Percentiles rank a stretch among this genome's conserved stretches.
These are phyloP conservation scores for Amaranthus tricolor DNA, from an alignment of 179 eudicot genomes.

Conservation along the genomic window DNA sequence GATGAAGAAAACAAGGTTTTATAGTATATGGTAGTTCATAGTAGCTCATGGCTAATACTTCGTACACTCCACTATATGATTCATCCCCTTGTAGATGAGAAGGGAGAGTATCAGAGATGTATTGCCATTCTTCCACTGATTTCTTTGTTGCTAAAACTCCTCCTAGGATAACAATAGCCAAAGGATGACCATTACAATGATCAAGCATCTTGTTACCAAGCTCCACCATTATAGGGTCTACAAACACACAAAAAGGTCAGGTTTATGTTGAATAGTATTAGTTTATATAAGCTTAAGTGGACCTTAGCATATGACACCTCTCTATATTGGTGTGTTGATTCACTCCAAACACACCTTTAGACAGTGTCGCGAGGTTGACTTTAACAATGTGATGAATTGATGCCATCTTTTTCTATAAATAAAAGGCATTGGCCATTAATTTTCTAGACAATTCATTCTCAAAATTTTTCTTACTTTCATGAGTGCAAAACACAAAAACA, in stretches of 20 bases:
- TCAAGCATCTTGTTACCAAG: conserved; percentile 34
- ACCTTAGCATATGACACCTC: neutral
- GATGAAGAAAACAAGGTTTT: conserved; percentile 40
- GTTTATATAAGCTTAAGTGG: neutral
- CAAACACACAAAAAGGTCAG: neutral
- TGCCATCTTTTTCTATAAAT: no score
- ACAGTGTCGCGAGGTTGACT: no score
- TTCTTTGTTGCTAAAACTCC: conserved; percentile 36
- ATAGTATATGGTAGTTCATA: conserved; percentile 30
- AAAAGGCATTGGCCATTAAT: no score
- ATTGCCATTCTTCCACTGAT: conserved; percentile 33
- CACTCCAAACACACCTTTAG: no score
- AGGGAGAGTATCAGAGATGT: conserved; percentile 24
- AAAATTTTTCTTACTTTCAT: no score
- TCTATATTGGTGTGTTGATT: no score
- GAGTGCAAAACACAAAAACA: no score
- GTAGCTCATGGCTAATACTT: conserved; percentile 33
- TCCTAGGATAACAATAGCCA: conserved; percentile 41
- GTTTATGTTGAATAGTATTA: neutral
- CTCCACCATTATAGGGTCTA: neutral
- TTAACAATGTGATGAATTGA: no score
- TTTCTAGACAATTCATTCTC: no score
- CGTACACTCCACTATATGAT: conserved; percentile 15
- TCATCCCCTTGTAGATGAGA: conserved; percentile 25
- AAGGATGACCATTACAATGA: conserved; percentile 45